These are phyloP conservation scores for Datisca glomerata DNA, from an alignment of 306 rosid species.

Conservation along the genomic window DNA sequence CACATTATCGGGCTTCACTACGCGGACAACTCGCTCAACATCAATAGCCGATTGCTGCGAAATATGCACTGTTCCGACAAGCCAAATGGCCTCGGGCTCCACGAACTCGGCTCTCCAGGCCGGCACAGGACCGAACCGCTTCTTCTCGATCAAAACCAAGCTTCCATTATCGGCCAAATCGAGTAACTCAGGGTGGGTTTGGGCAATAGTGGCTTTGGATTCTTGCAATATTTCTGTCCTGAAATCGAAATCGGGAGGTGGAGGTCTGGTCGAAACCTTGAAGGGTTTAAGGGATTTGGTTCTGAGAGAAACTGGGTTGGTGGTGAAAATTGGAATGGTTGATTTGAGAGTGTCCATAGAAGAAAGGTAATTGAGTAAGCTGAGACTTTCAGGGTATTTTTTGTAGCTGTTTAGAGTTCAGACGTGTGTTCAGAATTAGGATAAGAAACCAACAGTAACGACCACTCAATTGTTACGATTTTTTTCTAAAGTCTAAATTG, in stretches of 20 bases:
- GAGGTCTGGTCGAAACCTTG: constrained; percentile 47
- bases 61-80: constrained; percentile 57
- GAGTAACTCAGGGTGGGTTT: constrained; percentile 55
- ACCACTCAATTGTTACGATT: no score
- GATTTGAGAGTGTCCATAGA: constrained; percentile 48
- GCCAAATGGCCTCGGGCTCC: constrained; percentile 67
- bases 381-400: no score
- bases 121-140: constrained; percentile 61
- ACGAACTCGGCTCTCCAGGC: constrained; percentile 64
- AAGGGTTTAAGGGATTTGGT: constrained; percentile 23
- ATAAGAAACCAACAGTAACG: no score
- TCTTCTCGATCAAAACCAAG: constrained; percentile 68
- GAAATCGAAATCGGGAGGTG: constrained; percentile 64
- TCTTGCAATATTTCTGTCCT: constrained; percentile 36
- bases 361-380: no score
- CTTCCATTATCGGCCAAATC: constrained; percentile 65
- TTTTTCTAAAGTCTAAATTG: no score
- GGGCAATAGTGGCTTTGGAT: constrained; percentile 48
- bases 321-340: constrained; percentile 36
- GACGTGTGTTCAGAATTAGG: no score
- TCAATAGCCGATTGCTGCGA: constrained; percentile 46
- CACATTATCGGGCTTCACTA: constrained; percentile 64
- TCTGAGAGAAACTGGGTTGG: constrained; percentile 24
- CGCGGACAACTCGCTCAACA: constrained; percentile 58
- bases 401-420: no score